phyloP scores from a whole-genome alignment of 2,329 filamentous ascomycete genomes.

The Tolypocladium paradoxum region DNA sequence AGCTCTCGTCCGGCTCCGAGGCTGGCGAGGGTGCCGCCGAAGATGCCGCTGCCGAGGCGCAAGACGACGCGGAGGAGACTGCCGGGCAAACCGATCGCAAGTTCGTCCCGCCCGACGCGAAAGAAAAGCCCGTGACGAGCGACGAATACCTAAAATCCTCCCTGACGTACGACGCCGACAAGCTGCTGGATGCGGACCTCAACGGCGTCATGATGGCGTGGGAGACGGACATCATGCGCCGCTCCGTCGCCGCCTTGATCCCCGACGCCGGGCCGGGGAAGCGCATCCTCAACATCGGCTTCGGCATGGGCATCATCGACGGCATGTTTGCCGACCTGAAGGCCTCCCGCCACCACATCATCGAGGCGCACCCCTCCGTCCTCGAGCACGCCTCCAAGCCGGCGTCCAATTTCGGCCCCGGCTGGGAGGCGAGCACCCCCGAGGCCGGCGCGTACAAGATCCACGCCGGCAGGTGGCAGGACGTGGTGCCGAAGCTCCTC shows the following conservation, averaged over 20 bases:
- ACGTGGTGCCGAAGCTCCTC: conserved; percentile 59
- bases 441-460: conserved; percentile 61
- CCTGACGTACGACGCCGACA: conserved; percentile 52
- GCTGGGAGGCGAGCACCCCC: conserved; percentile 44
- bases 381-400: conserved; percentile 48
- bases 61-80: conserved; percentile 12
- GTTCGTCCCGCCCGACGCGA: conserved; percentile 23
- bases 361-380: conserved; percentile 76
- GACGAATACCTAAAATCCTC: conserved; percentile 58
- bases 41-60: conserved; percentile 18
- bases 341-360: conserved; percentile 66
- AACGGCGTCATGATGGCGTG: conserved; percentile 94
- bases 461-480: conserved; percentile 65
- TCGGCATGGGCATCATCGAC: conserved; percentile 87
- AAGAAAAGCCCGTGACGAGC: conserved; percentile 44
- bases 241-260: conserved; percentile 58
- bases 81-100: conserved; percentile 17
- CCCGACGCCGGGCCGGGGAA: conserved; percentile 38
- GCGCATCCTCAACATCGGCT: conserved; percentile 74
- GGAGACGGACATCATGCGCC: conserved; percentile 79
- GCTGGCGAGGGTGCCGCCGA: conserved; percentile 33
- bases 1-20: conserved; percentile 48
- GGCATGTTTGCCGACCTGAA: conserved; percentile 58
- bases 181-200: conserved; percentile 60
- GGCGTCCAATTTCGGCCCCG: conserved; percentile 39